These are phyloP conservation scores for Lunasporangiospora selenospora DNA, from an alignment of 192 early-diverging fungal species.

Conservation along the genomic window DNA sequence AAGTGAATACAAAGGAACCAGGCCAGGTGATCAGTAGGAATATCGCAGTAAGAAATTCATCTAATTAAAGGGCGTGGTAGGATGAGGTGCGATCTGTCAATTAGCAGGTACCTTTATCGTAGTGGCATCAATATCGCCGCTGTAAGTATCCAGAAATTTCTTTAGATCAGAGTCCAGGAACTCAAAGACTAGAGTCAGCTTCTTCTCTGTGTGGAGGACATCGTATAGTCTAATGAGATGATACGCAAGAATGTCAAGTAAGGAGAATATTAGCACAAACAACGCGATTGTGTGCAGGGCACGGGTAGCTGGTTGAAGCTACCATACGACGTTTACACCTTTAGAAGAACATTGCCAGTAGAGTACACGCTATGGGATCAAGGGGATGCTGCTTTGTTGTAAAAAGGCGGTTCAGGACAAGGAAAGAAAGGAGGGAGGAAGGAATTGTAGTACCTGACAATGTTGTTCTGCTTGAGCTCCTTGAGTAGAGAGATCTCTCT, in stretches of 20 bases:
- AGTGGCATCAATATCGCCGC: constrained; percentile 77
- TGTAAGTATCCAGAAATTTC: constrained; percentile 94
- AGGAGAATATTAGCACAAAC: no score
- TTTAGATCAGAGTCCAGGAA: constrained; percentile 99
- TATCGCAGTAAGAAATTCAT: not conserved
- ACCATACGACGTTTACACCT: no score
- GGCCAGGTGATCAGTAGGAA: not conserved
- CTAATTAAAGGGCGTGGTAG: not conserved
- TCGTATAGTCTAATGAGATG: constrained; percentile 80
- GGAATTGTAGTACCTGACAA: constrained; percentile 89
- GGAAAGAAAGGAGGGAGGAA: no score
- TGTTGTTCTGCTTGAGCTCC: constrained; percentile 84
- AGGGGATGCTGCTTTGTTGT: no score
- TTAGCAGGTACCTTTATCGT: constrained; percentile 79
- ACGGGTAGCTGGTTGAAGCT: no score
- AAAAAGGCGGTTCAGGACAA: no score
- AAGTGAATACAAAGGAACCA: not conserved
- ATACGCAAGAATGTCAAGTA: no score
- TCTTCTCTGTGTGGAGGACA: constrained; percentile 97
- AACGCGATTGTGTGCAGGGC: no score
- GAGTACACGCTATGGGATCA: no score
- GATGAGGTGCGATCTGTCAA: not conserved
- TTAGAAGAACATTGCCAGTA: no score
- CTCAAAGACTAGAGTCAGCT: constrained; percentile 98
- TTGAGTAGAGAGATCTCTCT: constrained; percentile 88